These are phyloP conservation scores for Erodium trifolium DNA, from an alignment of 441 rosid species.

Conservation along the genomic window DNA sequence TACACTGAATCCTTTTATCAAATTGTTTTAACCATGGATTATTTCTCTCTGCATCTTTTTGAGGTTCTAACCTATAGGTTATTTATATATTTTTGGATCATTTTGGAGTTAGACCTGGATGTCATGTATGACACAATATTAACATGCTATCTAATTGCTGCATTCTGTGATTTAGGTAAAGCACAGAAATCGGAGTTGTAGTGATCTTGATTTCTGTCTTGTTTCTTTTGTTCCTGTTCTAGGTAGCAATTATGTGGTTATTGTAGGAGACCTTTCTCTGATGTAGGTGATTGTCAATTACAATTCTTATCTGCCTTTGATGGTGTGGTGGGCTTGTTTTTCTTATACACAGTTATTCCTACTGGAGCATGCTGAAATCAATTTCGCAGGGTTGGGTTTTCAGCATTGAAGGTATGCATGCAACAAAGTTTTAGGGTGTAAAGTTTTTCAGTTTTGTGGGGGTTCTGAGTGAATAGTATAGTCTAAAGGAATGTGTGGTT, in stretches of 20 bases:
- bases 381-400: slow-evolving; percentile 34
- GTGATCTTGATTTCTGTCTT: background rate
- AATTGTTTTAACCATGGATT: slow-evolving; percentile 20
- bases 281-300: slow-evolving; percentile 25
- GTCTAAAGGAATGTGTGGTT: slow-evolving; percentile 16
- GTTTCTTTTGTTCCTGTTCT: slow-evolving; percentile 9
- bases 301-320: slow-evolving; percentile 26
- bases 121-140: background rate
- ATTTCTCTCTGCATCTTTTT: slow-evolving; percentile 14
- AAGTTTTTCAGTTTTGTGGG: slow-evolving; percentile 20
- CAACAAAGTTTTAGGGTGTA: slow-evolving; percentile 17
- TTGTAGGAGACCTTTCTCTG: slow-evolving; percentile 14
- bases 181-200: background rate
- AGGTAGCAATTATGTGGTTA: slow-evolving; percentile 14
- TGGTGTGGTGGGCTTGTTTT: slow-evolving; percentile 40
- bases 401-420: slow-evolving; percentile 40
- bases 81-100: background rate
- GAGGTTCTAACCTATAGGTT: background rate
- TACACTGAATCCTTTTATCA: slow-evolving; percentile 23
- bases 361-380: slow-evolving; percentile 39
- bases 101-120: background rate
- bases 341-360: slow-evolving; percentile 36
- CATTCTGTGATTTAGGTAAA: background rate
- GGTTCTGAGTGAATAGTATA: slow-evolving; percentile 17
- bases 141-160: background rate